Evolutionary conservation across 768 basidiomycete genomes (phyloP).

Genomic region (Termitomyces sp.): DNA sequence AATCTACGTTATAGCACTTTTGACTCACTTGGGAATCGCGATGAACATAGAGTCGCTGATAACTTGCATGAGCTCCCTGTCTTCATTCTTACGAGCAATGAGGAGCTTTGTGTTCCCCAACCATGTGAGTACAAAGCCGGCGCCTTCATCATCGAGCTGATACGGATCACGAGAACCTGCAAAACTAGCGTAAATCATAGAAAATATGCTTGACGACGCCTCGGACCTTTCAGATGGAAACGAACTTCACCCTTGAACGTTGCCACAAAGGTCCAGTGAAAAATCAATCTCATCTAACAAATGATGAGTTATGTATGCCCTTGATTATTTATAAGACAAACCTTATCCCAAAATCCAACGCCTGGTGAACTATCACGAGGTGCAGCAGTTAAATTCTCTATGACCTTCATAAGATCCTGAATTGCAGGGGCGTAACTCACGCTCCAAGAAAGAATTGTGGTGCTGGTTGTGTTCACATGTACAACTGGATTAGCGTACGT

Average conservation of each 20-base stretch:
- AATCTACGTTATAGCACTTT: not conserved
- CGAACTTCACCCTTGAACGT: constrained; percentile 69
- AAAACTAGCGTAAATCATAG: not conserved
- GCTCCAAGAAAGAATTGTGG: constrained; percentile 83
- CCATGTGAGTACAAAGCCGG: constrained; percentile 88
- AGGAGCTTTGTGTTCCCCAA: constrained; percentile 65
- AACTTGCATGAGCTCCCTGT: constrained; percentile 79
- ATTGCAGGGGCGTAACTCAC: constrained; percentile 82
- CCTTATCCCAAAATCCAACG: constrained; percentile 96
- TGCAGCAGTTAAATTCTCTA: constrained; percentile 76
- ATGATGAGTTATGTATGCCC: not conserved
- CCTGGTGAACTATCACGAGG: constrained; percentile 77
- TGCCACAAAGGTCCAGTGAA: constrained; percentile 76
- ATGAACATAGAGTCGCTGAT: constrained; percentile 75
- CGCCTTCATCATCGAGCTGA: constrained; percentile 57
- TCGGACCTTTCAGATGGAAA: constrained; percentile 79
- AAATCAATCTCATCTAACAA: constrained; percentile 59
- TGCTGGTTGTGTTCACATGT: constrained; percentile 52
- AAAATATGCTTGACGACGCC: not conserved
- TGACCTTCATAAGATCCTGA: constrained; percentile 77
- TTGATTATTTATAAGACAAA: constrained; percentile 19
- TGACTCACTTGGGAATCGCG: constrained; percentile 78
- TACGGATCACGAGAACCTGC: constrained; percentile 83
- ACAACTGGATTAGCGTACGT: constrained; percentile 78
- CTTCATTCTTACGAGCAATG: constrained; percentile 64